phyloP scores from a whole-genome alignment of 495 filamentous ascomycete species.

The Lineolata rhizophorae region DNA sequence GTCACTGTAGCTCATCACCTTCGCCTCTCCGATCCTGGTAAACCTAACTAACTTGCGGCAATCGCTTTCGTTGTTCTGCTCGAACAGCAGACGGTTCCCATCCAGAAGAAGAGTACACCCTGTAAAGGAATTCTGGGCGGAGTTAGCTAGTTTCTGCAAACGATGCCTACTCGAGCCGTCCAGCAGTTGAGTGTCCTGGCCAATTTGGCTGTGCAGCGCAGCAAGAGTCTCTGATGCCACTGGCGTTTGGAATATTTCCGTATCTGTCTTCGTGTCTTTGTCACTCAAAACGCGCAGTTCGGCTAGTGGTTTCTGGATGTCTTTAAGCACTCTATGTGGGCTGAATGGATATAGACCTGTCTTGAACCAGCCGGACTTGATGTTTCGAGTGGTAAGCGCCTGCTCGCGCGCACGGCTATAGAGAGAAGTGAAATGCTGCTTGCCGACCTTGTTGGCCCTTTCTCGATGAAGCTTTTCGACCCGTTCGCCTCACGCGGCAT shows the following conservation, averaged over 20 bases:
- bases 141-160: conserved; percentile 6
- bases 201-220: conserved; percentile 3
- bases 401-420: conserved; percentile 4
- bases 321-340: conserved; percentile 5
- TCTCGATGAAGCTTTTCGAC: conserved; percentile 4
- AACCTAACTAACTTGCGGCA: conserved; percentile 1
- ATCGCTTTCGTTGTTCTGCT: conserved; percentile 6
- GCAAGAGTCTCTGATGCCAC: conserved; percentile 5
- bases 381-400: conserved; percentile 4
- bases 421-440: conserved; percentile 7
- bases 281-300: conserved; percentile 1
- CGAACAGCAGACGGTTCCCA: conserved; percentile 3
- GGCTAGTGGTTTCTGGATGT: conserved; percentile 4
- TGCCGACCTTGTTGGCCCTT: conserved; percentile 2
- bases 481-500: conserved; percentile 2
- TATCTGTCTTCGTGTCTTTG: not conserved
- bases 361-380: conserved; percentile 4
- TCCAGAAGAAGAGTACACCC: conserved; percentile 3
- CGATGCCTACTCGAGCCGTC: conserved; percentile 2
- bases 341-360: conserved; percentile 5
- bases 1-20: conserved; percentile 4
- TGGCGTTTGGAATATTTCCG: conserved; percentile 4
- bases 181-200: conserved; percentile 3
- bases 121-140: conserved; percentile 2
- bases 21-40: conserved; percentile 4